Percentiles rank a stretch among this genome's conserved stretches.
These are phyloP conservation scores for Xylaria nigripes DNA, from an alignment of 495 filamentous ascomycete genomes.

Conservation along the genomic window DNA sequence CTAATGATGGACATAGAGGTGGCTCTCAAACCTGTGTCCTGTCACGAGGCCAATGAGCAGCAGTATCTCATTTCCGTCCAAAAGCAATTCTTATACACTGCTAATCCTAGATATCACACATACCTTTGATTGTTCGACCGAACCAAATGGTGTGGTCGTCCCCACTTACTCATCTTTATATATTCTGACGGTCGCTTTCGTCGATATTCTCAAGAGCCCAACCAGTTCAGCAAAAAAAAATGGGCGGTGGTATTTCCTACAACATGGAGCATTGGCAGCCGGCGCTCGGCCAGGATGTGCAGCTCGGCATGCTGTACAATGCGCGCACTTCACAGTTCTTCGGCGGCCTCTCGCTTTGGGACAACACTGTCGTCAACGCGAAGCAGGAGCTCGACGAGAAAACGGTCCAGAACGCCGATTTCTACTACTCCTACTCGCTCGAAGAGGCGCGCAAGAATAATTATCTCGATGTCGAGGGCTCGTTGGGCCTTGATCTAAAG, in stretches of 20 bases:
- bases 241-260: neutral
- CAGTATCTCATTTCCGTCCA: no score
- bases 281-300: neutral
- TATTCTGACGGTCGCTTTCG: neutral
- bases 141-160: neutral
- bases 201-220: neutral
- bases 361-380: neutral
- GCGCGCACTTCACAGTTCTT: neutral
- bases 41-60: no score
- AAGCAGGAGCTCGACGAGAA: neutral
- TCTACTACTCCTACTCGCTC: slow-evolving; percentile 3
- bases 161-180: neutral
- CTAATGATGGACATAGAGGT: no score
- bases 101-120: no score
- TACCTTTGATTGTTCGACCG: neutral
- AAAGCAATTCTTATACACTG: no score
- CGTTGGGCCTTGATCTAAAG: slow-evolving; percentile 1
- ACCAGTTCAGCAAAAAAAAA: neutral
- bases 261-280: neutral
- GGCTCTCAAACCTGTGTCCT: no score
- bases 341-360: neutral
- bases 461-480: slow-evolving; percentile 1
- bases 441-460: slow-evolving; percentile 1
- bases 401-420: neutral
- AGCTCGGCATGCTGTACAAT: slow-evolving; percentile 1